Conservation (phyloP, 805 yeast species). For the Wickerhamomyces alni region DNA sequence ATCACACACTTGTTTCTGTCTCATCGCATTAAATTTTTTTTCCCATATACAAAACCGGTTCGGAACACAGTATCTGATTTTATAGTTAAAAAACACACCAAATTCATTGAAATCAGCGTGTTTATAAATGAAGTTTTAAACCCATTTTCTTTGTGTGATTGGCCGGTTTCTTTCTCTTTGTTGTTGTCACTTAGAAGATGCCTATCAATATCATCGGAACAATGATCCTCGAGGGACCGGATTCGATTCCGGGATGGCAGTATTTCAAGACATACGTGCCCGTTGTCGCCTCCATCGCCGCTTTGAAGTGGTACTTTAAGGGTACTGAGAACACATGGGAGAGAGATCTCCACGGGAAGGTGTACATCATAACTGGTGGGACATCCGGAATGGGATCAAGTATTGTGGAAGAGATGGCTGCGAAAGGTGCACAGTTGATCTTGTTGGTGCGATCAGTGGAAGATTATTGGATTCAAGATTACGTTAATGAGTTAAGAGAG, state of each 20-base stretch:
- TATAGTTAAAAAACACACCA: neutral
- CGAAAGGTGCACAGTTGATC: slow-evolving; percentile 80
- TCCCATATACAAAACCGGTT: neutral
- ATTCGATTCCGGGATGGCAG: slow-evolving; percentile 68
- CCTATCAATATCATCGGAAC: slow-evolving; percentile 79
- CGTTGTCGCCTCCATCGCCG: slow-evolving; percentile 35
- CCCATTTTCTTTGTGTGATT: no score
- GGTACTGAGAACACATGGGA: slow-evolving; percentile 90
- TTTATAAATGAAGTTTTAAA: no score
- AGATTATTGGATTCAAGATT: slow-evolving; percentile 76
- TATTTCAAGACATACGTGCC: slow-evolving; percentile 56
- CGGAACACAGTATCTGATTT: neutral
- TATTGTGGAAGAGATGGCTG: slow-evolving; percentile 68
- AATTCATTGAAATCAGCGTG: no score
- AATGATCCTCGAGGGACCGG: slow-evolving; percentile 65
- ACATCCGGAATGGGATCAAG: slow-evolving; percentile 87
- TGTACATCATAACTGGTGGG: slow-evolving; percentile 83
- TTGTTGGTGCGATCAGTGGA: slow-evolving; percentile 56
- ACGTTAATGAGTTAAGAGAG: slow-evolving; percentile 70
- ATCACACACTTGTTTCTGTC: neutral
- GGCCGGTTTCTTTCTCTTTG: no score
- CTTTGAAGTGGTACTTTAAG: slow-evolving; percentile 65
- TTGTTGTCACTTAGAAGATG: no score
- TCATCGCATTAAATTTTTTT: neutral
- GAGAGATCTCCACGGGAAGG: slow-evolving; percentile 86